Base-by-base conservation (phyloP, 331 rosid species). In the Malus hybrid region DNA sequence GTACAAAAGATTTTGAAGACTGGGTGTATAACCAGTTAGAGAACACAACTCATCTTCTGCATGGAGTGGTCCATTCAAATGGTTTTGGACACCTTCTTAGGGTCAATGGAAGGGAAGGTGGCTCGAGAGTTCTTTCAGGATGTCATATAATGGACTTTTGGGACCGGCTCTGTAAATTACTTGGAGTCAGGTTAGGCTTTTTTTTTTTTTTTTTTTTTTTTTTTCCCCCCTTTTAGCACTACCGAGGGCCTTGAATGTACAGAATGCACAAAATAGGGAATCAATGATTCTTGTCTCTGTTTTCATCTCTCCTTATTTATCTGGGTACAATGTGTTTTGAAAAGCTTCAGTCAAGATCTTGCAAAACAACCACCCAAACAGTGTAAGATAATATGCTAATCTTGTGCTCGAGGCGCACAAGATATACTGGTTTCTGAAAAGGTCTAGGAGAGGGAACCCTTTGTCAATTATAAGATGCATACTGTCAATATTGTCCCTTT, bases 61-160 rank as follows among this genome's bases (percentile, higher is more conserved):
- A 95, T 75, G 99, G 97, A 15, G 97, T 92, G 16, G 85, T 95
- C 74, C 99, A 95, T 81, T 91, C 93, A 28, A 95, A 95, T 85
- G 99, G 99, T 72, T 92, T 85, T 83, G 97, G 99, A 26, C 99
- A 92, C 80, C 97, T 95, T 84, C 97, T 95, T n/a, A 87, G 97
- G 79, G 93, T 95, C 79, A 92, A 95, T 86, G 99, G 99, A 58
- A 88, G 90, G 78, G 99, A 95, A 88, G 99, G 97, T 76, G 97
- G 99, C 19, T 95, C 99, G 2, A 85, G 85, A 84, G 73, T 87
- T 82, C 86, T 95, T 55, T 95, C 93, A 66, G 99, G 99, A 63
- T 84, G 82, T 75, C 93, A 90, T 81, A 90, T 95, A 80, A 90
- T 95, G 99, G 88, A 88, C 83, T 95, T 95, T 72, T 95, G 97